Percentiles rank a stretch among this genome's conserved stretches.
These are phyloP conservation scores for Symbiodinium pilosum DNA, from an alignment of 73 alveolate genomes.

Conservation along the genomic window DNA sequence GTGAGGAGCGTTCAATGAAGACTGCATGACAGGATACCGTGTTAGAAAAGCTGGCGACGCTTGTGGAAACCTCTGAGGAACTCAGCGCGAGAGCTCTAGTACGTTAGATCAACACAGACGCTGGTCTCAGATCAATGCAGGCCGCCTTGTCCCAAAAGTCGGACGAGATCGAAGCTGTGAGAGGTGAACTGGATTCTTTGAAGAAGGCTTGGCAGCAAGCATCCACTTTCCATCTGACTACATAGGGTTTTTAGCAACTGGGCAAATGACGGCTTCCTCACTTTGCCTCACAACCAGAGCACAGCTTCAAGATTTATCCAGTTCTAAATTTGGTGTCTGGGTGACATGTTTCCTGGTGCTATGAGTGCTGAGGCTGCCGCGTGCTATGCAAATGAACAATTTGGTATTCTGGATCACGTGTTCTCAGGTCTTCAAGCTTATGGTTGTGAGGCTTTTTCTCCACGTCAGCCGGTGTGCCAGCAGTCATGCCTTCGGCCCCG, in stretches of 20 bases:
- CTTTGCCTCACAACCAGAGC: too few relatives aligned
- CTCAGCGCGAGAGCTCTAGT: neutral
- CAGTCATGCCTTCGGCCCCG: neutral
- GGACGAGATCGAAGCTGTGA: conserved; percentile 68
- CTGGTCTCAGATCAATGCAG: neutral
- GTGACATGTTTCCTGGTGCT: too few relatives aligned
- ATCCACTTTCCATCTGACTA: too few relatives aligned
- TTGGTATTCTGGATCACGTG: neutral
- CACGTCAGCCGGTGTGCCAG: too few relatives aligned
- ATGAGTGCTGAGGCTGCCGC: too few relatives aligned
- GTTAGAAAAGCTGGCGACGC: conserved; percentile 29
- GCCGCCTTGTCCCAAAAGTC: conserved; percentile 48
- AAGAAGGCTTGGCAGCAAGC: too few relatives aligned
- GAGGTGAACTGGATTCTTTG: conserved; percentile 55
- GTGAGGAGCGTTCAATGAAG: neutral
- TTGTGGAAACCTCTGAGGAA: conserved; percentile 30
- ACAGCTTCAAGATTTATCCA: too few relatives aligned
- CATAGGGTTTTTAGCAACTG: too few relatives aligned
- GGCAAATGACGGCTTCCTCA: too few relatives aligned
- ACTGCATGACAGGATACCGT: conserved; percentile 2
- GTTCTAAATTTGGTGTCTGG: too few relatives aligned
- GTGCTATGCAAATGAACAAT: too few relatives aligned
- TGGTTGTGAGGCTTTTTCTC: too few relatives aligned
- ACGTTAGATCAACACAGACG: neutral
- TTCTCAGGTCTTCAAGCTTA: neutral